Conservation (phyloP, 352 stramenopile genomes). For the Phytophthora melonis region DNA sequence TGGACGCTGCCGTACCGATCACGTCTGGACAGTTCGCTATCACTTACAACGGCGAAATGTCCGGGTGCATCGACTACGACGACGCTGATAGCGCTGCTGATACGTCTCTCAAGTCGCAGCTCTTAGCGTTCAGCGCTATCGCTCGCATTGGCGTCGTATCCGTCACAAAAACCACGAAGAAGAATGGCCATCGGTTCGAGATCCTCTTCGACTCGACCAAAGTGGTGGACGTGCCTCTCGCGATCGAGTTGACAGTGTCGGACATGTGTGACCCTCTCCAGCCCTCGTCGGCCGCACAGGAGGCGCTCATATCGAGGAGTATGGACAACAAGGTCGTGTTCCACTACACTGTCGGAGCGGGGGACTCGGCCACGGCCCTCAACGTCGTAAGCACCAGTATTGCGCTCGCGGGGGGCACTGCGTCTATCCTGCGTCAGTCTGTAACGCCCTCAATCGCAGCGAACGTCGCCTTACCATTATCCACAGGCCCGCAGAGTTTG, state of each 20-base stretch:
- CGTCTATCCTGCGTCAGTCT: constrained; percentile 47
- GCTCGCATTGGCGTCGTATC: constrained; percentile 62
- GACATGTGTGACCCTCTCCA: constrained; percentile 69
- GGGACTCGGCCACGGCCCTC: constrained; percentile 42
- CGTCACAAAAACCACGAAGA: constrained; percentile 47
- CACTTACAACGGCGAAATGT: constrained; percentile 47
- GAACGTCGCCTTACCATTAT: constrained; percentile 43
- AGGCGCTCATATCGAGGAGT: constrained; percentile 47
- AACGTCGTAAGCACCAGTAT: constrained; percentile 42
- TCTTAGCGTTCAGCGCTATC: constrained; percentile 57
- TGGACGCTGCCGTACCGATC: constrained; percentile 57
- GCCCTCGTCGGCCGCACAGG: constrained; percentile 43
- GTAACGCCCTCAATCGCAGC: constrained; percentile 44
- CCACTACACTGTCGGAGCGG: constrained; percentile 57
- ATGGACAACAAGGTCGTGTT: constrained; percentile 61
- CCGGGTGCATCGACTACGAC: constrained; percentile 62
- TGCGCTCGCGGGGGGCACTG: constrained; percentile 25
- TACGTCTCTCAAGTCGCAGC: constrained; percentile 54
- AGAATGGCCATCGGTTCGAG: constrained; percentile 70
- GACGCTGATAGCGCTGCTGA: constrained; percentile 48
- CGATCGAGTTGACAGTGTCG: constrained; percentile 47
- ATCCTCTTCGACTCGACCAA: constrained; percentile 63
- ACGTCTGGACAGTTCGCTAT: constrained; percentile 74
- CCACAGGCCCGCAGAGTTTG: constrained; percentile 33
- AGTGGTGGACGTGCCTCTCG: constrained; percentile 50